Base-by-base conservation (phyloP, 345 rosid species). In the Cochlearia excelsa region DNA sequence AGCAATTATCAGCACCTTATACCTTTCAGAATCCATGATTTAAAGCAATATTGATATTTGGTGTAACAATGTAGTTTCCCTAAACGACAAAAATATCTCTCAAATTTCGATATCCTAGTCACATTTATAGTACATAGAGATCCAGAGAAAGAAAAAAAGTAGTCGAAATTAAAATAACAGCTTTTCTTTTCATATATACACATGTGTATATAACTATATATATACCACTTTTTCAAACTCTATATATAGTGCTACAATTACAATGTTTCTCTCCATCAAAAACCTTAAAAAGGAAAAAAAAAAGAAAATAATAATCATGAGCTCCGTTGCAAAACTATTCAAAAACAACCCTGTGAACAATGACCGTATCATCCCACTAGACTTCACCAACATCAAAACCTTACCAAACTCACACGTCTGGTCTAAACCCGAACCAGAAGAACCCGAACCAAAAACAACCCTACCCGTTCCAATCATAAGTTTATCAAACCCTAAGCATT, bases 391-490 rank as follows among this genome's bases (percentile, higher is more conserved):
- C 38, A 51, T 55, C 61, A 51, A 57, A 63, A 52, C 60, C 55
- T 35, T 72, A 55, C 72, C 72, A n/a, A 69, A 65, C 30, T 51
- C 69, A 42, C 58, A 37, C 34, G 51, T 42, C 23, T 65, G 73
- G 74, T 66, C 71, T 10, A 26, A 42, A 16, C 38, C 62, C 8
- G 35, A 38, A 11, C 45, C 49, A 4, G 40, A 43, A 23, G 40
- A 37, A 37, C 5, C 63, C 4, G 23, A 33, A 57, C 43, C 63
- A 30, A 57, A 16, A 16, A 16, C 4, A 33, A 30, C 28, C 46
- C 38, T 16, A 46, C 49, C 70, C 26, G 68, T 82, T 16, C 96
- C 92, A 2, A 65, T 80, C 48, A 54, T 91, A 9, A 87, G 82
- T 71, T 75, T 91, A 9, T 27, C 27, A 4, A 50, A 59, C 67